Evolutionary conservation across 345 rosid genomes (phyloP).

Genomic region (Eucalyptus dawsonii): DNA sequence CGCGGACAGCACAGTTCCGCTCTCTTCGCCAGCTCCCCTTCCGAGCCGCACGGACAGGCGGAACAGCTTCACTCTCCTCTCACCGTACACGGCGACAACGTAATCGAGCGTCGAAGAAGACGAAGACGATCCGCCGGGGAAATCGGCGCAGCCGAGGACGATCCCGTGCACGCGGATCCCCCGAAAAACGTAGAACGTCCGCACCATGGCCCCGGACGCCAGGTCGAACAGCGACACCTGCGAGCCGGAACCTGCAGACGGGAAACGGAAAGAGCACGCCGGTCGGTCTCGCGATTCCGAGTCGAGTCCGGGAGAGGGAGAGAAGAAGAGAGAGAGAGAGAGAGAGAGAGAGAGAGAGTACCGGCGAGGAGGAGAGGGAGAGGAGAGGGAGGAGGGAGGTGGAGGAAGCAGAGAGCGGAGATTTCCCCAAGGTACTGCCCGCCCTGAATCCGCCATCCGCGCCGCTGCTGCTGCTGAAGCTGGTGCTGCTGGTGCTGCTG

Average conservation of each 20-base stretch:
- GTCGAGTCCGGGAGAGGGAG: too few species aligned
- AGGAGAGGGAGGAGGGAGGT: conserved; percentile 29
- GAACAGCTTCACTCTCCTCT: conserved; percentile 67
- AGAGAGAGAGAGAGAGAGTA: not conserved
- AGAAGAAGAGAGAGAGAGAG: not conserved
- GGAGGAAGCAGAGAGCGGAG: conserved; percentile 69
- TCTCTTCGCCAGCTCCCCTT: not conserved
- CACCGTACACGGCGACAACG: conserved; percentile 49
- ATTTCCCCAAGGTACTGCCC: conserved; percentile 80
- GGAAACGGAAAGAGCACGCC: not conserved
- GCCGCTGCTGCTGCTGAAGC: conserved; percentile 2
- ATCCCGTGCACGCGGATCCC: conserved; percentile 91
- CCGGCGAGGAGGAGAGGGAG: not conserved
- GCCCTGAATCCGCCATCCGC: conserved; percentile 22
- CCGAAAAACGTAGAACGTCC: conserved; percentile 63
- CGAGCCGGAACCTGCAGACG: conserved; percentile 66
- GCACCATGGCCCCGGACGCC: conserved; percentile 26
- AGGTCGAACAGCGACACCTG: conserved; percentile 53
- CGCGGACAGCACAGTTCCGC: not conserved
- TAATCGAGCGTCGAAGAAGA: not conserved
- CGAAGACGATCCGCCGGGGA: not conserved
- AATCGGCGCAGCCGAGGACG: conserved; percentile 8
- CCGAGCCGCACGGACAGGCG: conserved; percentile 7
- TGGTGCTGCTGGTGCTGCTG: conserved; percentile 3
- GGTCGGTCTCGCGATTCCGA: not conserved